Percentiles rank a stretch among this genome's conserved stretches.
Evolutionary conservation across 176 grass and related monocot genomes (phyloP).

Genomic region (Cenchrus fungigraminus): DNA sequence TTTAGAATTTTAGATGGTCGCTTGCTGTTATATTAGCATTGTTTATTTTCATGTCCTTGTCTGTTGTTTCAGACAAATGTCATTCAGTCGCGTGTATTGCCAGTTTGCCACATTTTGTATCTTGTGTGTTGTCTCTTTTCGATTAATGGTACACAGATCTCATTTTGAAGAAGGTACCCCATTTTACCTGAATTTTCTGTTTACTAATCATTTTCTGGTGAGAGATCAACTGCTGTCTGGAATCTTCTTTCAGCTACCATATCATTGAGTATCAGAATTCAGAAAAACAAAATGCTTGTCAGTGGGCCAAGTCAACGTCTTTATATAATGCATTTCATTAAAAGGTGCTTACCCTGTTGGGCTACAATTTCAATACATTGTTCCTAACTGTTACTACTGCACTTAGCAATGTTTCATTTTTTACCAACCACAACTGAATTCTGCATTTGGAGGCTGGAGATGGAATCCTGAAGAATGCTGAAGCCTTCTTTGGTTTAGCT

Average conservation of each 20-base stretch:
- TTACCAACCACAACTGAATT: neutral
- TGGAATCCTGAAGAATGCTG: neutral
- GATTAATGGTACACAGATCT: neutral
- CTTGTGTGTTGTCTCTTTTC: too few relatives aligned
- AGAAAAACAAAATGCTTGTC: neutral
- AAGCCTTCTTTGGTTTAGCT: slow-evolving; percentile 18
- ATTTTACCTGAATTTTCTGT: neutral
- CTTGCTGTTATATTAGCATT: neutral
- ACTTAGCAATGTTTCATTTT: neutral
- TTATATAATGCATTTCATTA: neutral
- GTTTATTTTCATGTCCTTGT: neutral
- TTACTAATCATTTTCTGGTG: neutral
- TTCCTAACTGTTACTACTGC: neutral
- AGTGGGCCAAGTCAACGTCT: too few relatives aligned
- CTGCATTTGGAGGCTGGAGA: neutral
- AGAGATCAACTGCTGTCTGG: neutral
- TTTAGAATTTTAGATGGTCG: too few relatives aligned
- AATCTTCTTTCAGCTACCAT: neutral
- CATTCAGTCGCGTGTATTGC: too few relatives aligned
- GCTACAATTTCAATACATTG: neutral
- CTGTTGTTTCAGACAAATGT: neutral
- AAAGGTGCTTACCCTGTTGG: neutral
- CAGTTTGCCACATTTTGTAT: too few relatives aligned
- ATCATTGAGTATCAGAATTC: neutral
- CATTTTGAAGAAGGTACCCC: neutral